These are phyloP conservation scores for Pseudomassariella vexata DNA, from an alignment of 2,329 filamentous ascomycete species.

Conservation along the genomic window DNA sequence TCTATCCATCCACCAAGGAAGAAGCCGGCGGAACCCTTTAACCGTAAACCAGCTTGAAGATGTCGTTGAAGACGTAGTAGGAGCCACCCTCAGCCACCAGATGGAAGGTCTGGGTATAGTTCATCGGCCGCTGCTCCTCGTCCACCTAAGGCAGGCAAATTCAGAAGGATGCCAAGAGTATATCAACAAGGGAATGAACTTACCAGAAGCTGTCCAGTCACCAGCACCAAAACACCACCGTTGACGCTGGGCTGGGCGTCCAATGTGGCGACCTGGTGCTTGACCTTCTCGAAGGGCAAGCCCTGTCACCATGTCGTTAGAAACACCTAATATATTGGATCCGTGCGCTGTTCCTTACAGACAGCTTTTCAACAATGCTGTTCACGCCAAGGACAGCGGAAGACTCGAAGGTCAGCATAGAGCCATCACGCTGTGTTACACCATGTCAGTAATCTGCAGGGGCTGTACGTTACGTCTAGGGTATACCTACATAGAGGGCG, in stretches of 20 bases:
- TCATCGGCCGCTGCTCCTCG: slow-evolving; percentile 80
- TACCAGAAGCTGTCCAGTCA: slow-evolving; percentile 83
- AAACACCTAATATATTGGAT: no score
- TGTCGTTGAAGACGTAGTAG: slow-evolving; percentile 89
- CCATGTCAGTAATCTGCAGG: slow-evolving; percentile 2
- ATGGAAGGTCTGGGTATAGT: slow-evolving; percentile 86
- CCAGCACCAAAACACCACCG: slow-evolving; percentile 75
- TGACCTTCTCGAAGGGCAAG: slow-evolving; percentile 50
- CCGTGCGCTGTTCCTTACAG: no score
- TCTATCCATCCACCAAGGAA: no score
- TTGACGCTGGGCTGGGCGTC: slow-evolving; percentile 75
- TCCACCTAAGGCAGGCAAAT: no score
- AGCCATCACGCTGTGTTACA: slow-evolving; percentile 61
- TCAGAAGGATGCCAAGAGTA: neutral
- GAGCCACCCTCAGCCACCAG: slow-evolving; percentile 64
- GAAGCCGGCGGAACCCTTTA: no score
- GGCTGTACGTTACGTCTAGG: neutral
- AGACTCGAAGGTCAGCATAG: slow-evolving; percentile 92
- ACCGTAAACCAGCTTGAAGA: slow-evolving; percentile 84
- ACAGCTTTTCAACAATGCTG: slow-evolving; percentile 74
- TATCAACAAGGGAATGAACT: slow-evolving; percentile 20
- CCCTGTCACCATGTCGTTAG: slow-evolving; percentile 6
- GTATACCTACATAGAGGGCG: slow-evolving; percentile 70
- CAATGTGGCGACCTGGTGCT: slow-evolving; percentile 69
- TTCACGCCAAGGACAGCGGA: slow-evolving; percentile 56